Base-by-base conservation (phyloP, 805 yeast species). In the Komagataella mondaviorum region DNA sequence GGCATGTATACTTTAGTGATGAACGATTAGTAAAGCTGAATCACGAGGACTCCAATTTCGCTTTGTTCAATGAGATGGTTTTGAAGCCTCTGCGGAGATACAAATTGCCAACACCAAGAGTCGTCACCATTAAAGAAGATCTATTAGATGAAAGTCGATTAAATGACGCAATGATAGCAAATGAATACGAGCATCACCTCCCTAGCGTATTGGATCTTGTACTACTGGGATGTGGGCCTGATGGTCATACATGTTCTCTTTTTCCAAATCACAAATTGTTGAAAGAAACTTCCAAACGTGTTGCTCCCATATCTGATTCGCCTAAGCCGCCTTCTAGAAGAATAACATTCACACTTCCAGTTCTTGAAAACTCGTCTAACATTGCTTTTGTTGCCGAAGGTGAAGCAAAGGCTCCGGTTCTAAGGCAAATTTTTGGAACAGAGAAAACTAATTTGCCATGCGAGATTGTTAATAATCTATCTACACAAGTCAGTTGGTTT, bases 261-360 rank as follows among this genome's bases (percentile, higher is more conserved):
- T 89, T 89, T 77, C 96, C 96, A 10, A 89, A 84, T 44, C 96
- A 88, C 64, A 59, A 65, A 54, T 72, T 88, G 59, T 71, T 89
- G 52, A 56, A 74, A 44, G 91, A 84, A 62, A 64, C 68, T 23
- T 49, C 63, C 7, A 69, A 72, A 54, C 65, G 67, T 46, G 82
- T 89, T 52, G 79, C 90, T 7, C 68, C 78, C 60, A 78, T 90
- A 55, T 72, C 75, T 49, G 91, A 89, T 64, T 85, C 95, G 8
- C 96, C 96, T 65, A 90, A 90, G 68, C 96, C 95, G 36, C 97
- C 97, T 45, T 83, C 90, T 64, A 81, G 90, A 72, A 81, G 97
- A 72, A 85, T 89, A 67, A 87, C 96, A 2, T 72, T 89, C 64
- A 89, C 96, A 6, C 79, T 87, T 67, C 90, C 91, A 6, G 83